These are phyloP conservation scores for Prunella vulgaris DNA, from an alignment of 257 asterid species.

Conservation along the genomic window DNA sequence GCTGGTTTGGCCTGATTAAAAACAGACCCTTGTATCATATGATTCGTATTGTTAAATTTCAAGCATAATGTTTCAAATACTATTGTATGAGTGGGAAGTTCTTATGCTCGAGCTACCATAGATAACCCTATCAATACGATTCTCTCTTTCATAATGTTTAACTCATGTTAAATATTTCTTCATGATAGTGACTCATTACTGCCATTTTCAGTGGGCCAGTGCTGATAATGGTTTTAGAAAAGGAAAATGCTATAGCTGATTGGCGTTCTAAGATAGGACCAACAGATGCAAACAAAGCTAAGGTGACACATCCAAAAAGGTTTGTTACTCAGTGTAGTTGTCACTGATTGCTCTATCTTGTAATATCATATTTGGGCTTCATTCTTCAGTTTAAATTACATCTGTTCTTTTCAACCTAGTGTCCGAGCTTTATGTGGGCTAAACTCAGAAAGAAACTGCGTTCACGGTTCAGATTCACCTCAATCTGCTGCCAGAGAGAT, in stretches of 20 bases:
- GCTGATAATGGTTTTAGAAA: constrained; percentile 72
- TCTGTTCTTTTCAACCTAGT: constrained; percentile 32
- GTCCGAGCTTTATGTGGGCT: constrained; percentile 80
- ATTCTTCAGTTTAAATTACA: background rate
- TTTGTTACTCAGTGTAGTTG: constrained; percentile 16
- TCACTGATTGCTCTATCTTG: background rate
- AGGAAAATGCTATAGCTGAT: constrained; percentile 70
- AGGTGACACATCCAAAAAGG: constrained; percentile 79
- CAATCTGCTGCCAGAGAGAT: constrained; percentile 73
- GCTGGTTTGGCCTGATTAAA: constrained; percentile 7
- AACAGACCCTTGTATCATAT: background rate
- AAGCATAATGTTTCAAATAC: background rate
- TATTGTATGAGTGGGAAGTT: background rate
- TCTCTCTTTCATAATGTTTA: background rate
- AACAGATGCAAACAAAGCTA: constrained; percentile 65
- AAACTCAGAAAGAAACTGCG: constrained; percentile 60
- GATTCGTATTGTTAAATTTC: background rate
- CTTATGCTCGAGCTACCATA: background rate
- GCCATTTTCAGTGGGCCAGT: constrained; percentile 57
- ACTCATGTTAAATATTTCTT: constrained; percentile 3
- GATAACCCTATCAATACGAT: background rate
- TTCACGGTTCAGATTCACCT: constrained; percentile 85
- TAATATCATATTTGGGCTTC: background rate
- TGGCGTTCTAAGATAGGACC: constrained; percentile 94
- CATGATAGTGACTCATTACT: background rate